phyloP scores from a whole-genome alignment of 371 early-diverging fungal genomes.

The Zychaea mexicana region DNA sequence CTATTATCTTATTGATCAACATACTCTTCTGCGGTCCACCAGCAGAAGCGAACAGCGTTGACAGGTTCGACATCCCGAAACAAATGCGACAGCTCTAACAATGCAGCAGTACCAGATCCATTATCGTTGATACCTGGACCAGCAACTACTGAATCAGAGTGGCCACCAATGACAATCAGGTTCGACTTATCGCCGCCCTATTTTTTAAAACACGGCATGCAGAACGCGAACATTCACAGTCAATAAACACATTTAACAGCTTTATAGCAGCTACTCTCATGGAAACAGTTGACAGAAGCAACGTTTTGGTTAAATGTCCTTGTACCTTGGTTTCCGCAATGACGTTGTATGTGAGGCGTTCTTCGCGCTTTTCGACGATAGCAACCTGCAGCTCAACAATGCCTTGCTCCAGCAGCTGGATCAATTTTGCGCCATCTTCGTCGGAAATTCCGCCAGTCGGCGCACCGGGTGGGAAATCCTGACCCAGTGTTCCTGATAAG shows the following conservation, averaged over 20 bases:
- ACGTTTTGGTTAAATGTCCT: not conserved
- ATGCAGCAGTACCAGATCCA: constrained; percentile 68
- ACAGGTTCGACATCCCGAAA: constrained; percentile 28
- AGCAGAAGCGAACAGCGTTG: constrained; percentile 51
- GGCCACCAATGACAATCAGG: constrained; percentile 26
- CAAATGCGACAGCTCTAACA: constrained; percentile 64
- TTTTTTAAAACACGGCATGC: too few relatives aligned
- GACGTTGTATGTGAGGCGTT: constrained; percentile 17
- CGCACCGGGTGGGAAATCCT: constrained; percentile 12
- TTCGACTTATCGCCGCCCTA: constrained; percentile 20
- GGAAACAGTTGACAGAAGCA: not conserved
- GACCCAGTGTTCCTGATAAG: constrained; percentile 14
- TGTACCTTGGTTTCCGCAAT: constrained; percentile 20
- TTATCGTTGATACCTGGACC: constrained; percentile 77
- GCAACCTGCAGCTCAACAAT: constrained; percentile 3
- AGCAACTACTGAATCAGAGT: constrained; percentile 61
- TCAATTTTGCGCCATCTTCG: constrained; percentile 13
- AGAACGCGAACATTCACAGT: too few relatives aligned
- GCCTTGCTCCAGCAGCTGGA: constrained; percentile 2
- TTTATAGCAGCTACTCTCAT: not conserved
- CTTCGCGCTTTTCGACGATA: constrained; percentile 20
- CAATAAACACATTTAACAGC: too few relatives aligned
- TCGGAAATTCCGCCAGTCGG: constrained; percentile 20
- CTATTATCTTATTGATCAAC: not conserved
- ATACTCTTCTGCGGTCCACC: constrained; percentile 81